phyloP scores from a whole-genome alignment of 768 basidiomycete species.

The Lentinula edodes region DNA sequence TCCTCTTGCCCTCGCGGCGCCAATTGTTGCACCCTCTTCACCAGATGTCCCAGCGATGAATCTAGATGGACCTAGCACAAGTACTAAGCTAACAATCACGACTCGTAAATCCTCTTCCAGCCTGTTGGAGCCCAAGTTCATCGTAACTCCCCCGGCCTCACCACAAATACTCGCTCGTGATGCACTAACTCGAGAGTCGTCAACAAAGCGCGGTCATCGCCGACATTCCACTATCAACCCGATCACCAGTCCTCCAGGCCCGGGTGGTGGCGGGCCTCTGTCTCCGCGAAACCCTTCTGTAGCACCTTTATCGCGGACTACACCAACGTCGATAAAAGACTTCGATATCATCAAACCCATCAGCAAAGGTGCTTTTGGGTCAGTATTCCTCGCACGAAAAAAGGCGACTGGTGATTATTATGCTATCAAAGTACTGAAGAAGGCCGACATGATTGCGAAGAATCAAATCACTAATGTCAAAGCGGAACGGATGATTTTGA shows the following conservation, averaged over 20 bases:
- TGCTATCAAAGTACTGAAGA: slow-evolving; percentile 99
- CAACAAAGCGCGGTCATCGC: slow-evolving; percentile 54
- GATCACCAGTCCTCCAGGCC: slow-evolving; percentile 41
- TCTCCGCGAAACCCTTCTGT: slow-evolving; percentile 85
- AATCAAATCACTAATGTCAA: slow-evolving; percentile 99
- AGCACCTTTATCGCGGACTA: slow-evolving; percentile 71
- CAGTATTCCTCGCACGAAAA: slow-evolving; percentile 98
- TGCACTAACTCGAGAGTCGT: slow-evolving; percentile 37
- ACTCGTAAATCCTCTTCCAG: slow-evolving; percentile 63
- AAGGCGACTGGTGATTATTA: slow-evolving; percentile 97
- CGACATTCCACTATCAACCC: slow-evolving; percentile 70
- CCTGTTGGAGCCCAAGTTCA: slow-evolving; percentile 57
- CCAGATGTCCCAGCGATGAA: slow-evolving; percentile 63
- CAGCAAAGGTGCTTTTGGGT: slow-evolving; percentile 97
- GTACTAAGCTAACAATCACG: slow-evolving; percentile 37
- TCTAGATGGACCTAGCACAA: slow-evolving; percentile 45
- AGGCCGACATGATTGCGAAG: slow-evolving; percentile 99
- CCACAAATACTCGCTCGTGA: slow-evolving; percentile 51
- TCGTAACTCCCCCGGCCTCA: slow-evolving; percentile 73
- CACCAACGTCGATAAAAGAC: slow-evolving; percentile 93
- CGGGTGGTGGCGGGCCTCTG: slow-evolving; percentile 46
- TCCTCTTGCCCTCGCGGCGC: slow-evolving; percentile 78
- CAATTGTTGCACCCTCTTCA: slow-evolving; percentile 67
- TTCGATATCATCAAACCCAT: slow-evolving; percentile 99
- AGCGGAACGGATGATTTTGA: slow-evolving; percentile 98